Conservation (phyloP, 768 basidiomycete genomes). For the Epithele typhae region DNA sequence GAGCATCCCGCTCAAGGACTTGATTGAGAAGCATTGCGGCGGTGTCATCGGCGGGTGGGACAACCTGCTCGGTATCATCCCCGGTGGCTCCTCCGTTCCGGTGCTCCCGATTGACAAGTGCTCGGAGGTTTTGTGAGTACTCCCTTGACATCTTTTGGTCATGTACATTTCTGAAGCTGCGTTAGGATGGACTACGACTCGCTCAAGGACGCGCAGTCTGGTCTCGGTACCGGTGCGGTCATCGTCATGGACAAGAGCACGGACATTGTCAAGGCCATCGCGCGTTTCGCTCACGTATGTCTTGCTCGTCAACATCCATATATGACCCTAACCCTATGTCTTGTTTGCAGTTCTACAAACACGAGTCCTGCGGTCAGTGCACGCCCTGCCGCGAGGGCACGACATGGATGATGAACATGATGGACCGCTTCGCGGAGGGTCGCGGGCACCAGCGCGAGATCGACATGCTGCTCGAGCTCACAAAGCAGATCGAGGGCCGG, state of each 20-base stretch:
- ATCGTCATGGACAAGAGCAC: slow-evolving; percentile 99
- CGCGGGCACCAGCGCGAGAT: slow-evolving; percentile 91
- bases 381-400: slow-evolving; percentile 94
- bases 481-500: slow-evolving; percentile 97
- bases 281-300: slow-evolving; percentile 78
- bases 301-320: background rate
- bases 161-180: background rate
- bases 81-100: slow-evolving; percentile 93
- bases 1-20: slow-evolving; percentile 91
- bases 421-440: slow-evolving; percentile 93
- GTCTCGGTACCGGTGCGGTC: slow-evolving; percentile 95
- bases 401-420: slow-evolving; percentile 99
- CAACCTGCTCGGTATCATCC: slow-evolving; percentile 94
- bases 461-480: slow-evolving; percentile 95
- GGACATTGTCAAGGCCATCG: slow-evolving; percentile 91
- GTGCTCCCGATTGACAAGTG: slow-evolving; percentile 82
- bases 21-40: slow-evolving; percentile 96
- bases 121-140: slow-evolving; percentile 79
- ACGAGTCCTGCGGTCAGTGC: slow-evolving; percentile 97
- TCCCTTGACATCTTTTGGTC: too few species aligned
- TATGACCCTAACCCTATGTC: background rate
- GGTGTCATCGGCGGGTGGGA: slow-evolving; percentile 95
- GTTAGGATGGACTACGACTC: slow-evolving; percentile 96
- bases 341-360: slow-evolving; percentile 96
- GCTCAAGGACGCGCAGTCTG: slow-evolving; percentile 92